Conservation (phyloP, 768 basidiomycete species). For the Pleurotus cornucopiae region DNA sequence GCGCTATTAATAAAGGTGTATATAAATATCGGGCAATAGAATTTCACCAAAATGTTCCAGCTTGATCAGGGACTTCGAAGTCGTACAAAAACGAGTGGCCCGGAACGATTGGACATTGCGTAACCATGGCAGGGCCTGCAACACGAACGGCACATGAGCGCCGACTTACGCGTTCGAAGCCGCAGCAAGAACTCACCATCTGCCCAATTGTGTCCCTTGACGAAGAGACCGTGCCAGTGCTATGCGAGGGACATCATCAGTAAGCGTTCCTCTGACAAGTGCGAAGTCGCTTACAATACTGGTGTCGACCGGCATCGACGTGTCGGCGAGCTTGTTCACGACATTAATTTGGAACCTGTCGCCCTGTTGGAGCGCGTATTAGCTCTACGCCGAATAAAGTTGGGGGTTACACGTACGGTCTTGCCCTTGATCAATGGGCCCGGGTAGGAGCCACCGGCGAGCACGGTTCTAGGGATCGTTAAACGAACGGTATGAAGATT, state of each 20-base stretch:
- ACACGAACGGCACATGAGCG: background rate
- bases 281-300: conserved; percentile 31
- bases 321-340: conserved; percentile 32
- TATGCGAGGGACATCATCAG: conserved; percentile 8
- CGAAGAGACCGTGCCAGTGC: conserved; percentile 55
- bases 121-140: conserved; percentile 18
- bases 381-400: background rate
- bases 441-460: conserved; percentile 14
- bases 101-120: conserved; percentile 46
- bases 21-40: too few relatives aligned
- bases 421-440: conserved; percentile 37
- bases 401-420: conserved; percentile 10
- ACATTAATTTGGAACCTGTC: conserved; percentile 35
- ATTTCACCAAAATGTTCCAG: conserved; percentile 29
- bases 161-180: too few relatives aligned
- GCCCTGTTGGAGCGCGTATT: conserved; percentile 15
- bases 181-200: conserved; percentile 28
- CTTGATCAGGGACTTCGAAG: conserved; percentile 24
- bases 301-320: conserved; percentile 29
- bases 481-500: background rate
- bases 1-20: background rate
- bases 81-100: conserved; percentile 40
- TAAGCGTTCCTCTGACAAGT: too few relatives aligned
- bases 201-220: conserved; percentile 34
- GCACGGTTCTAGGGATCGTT: background rate